Base-by-base conservation (phyloP, 441 rosid genomes). In the Bocquillonia castaneifolia region DNA sequence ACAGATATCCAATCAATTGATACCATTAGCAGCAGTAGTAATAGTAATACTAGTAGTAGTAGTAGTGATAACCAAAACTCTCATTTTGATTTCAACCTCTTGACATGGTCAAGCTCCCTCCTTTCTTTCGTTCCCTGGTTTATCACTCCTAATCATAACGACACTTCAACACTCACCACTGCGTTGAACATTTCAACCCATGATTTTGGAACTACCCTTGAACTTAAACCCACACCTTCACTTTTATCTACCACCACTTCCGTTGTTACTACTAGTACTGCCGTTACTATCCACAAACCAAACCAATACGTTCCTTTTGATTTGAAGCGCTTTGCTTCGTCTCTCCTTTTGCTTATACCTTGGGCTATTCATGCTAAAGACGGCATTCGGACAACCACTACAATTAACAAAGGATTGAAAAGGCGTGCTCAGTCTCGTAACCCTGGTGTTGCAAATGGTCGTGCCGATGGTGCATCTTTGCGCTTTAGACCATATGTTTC, bases 401-500 rank as follows among this genome's bases (percentile, higher is more conserved):
- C 76, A 63, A 72, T 72, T 61, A 88, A 91, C 73, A 87, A 80
- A 78, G 77, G 78, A 76, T 78, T 91, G 75, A 84, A 79, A 77
- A 81, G 82, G 71, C 84, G 59, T 56, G 86, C 84, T 0, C 82
- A 23, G 45, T 69, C 82, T 32, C 77, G 66, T 18, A 62, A 67
- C n/a, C n/a, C n/a, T 45, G 31, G 64, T 6, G 64, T 70, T 22
- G 77, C 77, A 55, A 64, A 53, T 25, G 68, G 69, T 12, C 54
- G 51, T 20, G n/a, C 47, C 45, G 72, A 60, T 61, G 69, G 50
- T 28, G 71, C 74, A 68, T 73, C 78, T 12, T 55, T 89, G 74
- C 89, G 92, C 52, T 93, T 93, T 77, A 87, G 93, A 76, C 97
- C 99, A 0, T 93, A 91, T 72, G 95, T 91, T 39, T 89, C 88